Conservation (phyloP, 306 rosid species). For the Lathyrus tuberosus region DNA sequence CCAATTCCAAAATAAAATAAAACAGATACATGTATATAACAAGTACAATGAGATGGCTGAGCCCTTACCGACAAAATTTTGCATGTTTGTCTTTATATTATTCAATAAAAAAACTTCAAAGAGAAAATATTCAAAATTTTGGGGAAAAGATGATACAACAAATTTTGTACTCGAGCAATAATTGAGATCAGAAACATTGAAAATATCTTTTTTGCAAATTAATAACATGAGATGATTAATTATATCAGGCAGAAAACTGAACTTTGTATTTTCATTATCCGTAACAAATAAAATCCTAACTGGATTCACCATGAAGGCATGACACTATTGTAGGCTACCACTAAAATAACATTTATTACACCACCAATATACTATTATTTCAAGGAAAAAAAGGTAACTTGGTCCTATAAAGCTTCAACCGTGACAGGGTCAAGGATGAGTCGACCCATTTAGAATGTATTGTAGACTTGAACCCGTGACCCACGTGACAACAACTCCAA, state of each 20-base stretch:
- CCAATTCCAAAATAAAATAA: neutral
- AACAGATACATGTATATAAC: neutral
- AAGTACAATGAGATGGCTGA: neutral
- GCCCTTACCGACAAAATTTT: neutral
- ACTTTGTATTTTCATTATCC: too few species aligned
- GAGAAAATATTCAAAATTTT: constrained; percentile 2
- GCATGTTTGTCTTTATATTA: neutral
- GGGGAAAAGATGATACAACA: neutral
- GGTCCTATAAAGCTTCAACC: too few species aligned
- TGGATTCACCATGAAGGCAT: too few species aligned
- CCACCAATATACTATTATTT: too few species aligned
- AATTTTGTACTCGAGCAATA: constrained; percentile 5
- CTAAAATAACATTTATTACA: too few species aligned
- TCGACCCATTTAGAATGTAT: too few species aligned
- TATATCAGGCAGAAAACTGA: neutral
- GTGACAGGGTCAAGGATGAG: too few species aligned
- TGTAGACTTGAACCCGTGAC: too few species aligned
- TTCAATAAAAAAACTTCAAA: constrained; percentile 1
- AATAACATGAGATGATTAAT: constrained; percentile 18
- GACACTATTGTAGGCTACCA: too few species aligned
- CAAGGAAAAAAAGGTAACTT: too few species aligned
- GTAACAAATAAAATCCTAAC: too few species aligned
- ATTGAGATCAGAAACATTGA: neutral
- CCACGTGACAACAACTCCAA: too few species aligned
- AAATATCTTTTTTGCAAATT: constrained; percentile 7